Conservation (phyloP, 345 rosid genomes). For the Brassica incana region DNA sequence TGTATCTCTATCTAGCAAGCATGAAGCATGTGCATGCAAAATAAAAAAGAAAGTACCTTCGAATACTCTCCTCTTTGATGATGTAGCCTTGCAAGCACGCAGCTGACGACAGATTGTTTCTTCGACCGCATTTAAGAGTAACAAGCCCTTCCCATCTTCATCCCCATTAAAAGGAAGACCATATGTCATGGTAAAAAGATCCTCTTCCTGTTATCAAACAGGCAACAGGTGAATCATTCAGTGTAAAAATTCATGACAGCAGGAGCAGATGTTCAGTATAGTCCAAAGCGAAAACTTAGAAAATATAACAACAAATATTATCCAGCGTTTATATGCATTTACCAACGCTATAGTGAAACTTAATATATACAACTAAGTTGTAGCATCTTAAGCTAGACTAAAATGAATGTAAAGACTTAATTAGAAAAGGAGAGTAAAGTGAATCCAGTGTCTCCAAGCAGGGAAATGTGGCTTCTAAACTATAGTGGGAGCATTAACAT, state of each 20-base stretch:
- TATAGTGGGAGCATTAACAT: constrained; percentile 16
- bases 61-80: constrained; percentile 54
- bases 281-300: background rate
- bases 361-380: background rate
- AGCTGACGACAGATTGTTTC: constrained; percentile 84
- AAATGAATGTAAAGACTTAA: background rate
- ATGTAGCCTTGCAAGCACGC: constrained; percentile 77
- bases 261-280: background rate
- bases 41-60: constrained; percentile 56
- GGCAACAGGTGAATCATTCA: constrained; percentile 7
- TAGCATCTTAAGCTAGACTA: constrained; percentile 4
- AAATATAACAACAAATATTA: background rate
- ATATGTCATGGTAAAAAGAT: constrained; percentile 81
- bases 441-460: constrained; percentile 10
- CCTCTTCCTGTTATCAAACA: constrained; percentile 73
- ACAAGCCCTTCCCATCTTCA: constrained; percentile 84
- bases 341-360: background rate
- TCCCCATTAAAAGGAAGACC: constrained; percentile 80
- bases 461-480: constrained; percentile 17
- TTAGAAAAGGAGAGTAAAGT: background rate
- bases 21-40: constrained; percentile 3
- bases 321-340: background rate
- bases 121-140: constrained; percentile 85
- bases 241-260: background rate
- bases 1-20: background rate